Evolutionary conservation across 2,329 filamentous ascomycete genomes (phyloP).

Genomic region (Phyllosticta citribraziliensis): DNA sequence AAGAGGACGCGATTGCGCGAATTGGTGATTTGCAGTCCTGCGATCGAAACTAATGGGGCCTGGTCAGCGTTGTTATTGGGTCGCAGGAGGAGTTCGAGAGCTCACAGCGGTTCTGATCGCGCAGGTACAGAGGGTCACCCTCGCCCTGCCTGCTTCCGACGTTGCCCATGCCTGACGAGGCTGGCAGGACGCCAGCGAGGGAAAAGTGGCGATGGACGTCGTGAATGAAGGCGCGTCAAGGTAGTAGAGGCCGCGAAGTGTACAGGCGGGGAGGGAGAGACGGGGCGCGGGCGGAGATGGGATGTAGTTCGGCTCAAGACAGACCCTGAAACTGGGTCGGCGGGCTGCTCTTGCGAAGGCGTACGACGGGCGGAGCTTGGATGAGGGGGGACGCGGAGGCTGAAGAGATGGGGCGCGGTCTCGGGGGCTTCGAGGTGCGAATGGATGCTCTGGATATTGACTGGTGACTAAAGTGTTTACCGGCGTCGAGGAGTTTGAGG

Average conservation of each 20-base stretch:
- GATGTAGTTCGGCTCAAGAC: neutral
- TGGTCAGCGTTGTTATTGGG: slow-evolving; percentile 3
- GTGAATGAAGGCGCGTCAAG: neutral
- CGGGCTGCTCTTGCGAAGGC: neutral
- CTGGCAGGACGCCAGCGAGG: slow-evolving; percentile 5
- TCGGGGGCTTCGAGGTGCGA: neutral
- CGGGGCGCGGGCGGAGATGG: neutral
- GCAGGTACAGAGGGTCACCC: slow-evolving; percentile 67
- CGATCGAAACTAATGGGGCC: slow-evolving; percentile 62
- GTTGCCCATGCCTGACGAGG: slow-evolving; percentile 61
- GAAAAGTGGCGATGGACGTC: neutral
- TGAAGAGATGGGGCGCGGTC: neutral
- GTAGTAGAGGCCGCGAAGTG: neutral
- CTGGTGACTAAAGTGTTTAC: neutral
- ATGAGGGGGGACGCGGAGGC: neutral
- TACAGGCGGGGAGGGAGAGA: neutral
- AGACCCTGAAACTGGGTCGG: neutral
- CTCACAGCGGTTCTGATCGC: slow-evolving; percentile 87
- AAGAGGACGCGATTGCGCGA: slow-evolving; percentile 67
- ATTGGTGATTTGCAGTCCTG: slow-evolving; percentile 72
- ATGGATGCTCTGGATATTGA: neutral
- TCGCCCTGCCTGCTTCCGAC: slow-evolving; percentile 79
- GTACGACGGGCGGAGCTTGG: neutral
- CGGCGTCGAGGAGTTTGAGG: neutral
- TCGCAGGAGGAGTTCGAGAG: slow-evolving; percentile 13